Base-by-base conservation (phyloP, 768 basidiomycete species). In the Tylopilus vinaceipallidus region DNA sequence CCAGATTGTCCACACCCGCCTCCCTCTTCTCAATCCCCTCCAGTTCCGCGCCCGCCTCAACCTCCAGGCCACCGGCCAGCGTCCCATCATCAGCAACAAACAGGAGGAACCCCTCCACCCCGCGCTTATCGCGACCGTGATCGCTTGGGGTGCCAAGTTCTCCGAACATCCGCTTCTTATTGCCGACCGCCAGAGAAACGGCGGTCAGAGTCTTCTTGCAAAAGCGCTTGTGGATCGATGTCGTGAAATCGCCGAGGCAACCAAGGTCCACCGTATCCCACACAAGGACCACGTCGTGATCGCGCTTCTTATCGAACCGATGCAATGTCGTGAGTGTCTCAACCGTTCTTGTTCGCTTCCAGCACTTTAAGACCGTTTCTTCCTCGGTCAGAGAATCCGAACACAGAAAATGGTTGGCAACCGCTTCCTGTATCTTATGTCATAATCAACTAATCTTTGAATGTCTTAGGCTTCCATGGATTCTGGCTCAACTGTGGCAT, bases 81-180 rank as follows among this genome's bases (percentile, higher is more conserved):
- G 66, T 9, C 52, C 56, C 9, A 43, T 55, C 37, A 41, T 61
- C 3, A 41, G 23, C 30, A 55, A 10, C 29, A 68, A 58, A 13
- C 61, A 68, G 33, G 74, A 75, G 24, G 75, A 78, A 38, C 71
- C 78, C 13, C 59, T 83, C 23, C 86, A 86, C 62, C 86, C 84
- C 30, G 84, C 86, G 6, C 74, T 94, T 19, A 79, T 95, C 43
- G 94, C 94, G 6, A 86, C 88, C 1, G 86, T 94, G 9, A 73
- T 97, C 45, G 90, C 92, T 0, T 95, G 89, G 87, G 94, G 94
- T 24, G 85, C 90, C 32, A 92, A 93, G 59, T 95, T 95, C 66
- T 93, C 91, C 4, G 94, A 97, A 60, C 91, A 95, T 63, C 85
- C 88, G 0, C 70, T 93, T 52, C 81, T 97, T 40, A 77, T 84